Evolutionary conservation across 768 basidiomycete genomes (phyloP), one percentile per base, ranked within the genome.

Genomic region (Amanita subjunquillea): DNA sequence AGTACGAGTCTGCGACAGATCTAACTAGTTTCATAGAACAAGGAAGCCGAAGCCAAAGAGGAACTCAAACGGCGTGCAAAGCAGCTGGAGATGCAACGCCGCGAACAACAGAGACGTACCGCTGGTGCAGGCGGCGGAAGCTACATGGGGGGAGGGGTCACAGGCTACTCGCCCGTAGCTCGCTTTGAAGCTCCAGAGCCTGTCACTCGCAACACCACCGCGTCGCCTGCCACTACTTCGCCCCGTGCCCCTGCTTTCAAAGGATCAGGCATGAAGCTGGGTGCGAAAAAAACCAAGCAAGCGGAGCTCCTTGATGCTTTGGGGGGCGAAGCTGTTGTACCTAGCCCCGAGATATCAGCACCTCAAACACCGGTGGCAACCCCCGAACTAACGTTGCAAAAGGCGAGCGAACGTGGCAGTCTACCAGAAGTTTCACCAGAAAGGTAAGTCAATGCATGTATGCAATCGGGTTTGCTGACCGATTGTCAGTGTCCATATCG

Each of bases 11-110:
- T 17, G 20, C 13, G 37, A 25, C 10, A 12, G 4, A 8, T 45
- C 38, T 48, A 6, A 50, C 32, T 32, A 41, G 13, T 27, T 36
- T 2, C 38, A 13, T 58, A 94, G 87, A 98, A 99, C 74, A 98
- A 98, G 69, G 96, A 99, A 69, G 92, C 92, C 5, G 96, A 99
- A 62, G 96, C 95, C 2, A 99, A 99, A 65, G 96, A 99, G 65
- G 95, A 97, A 63, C 85, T 99, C 63, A 98, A 98, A 67, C 83
- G 96, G 38, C 86, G 95, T 29, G 94, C 96, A 0, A 96, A 96
- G 65, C 93, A 97, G 62, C 82, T 99, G 56, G 96, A 99, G 68
- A 89, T 96, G 83, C 96, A 98, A 63, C 83, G 95, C 39, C 77
- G 94, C 32, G 95, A 99, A 64, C 91, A 94, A 65, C 91, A 95